phyloP scores from a whole-genome alignment of 108 stramenopile species.

The Cylindrotheca fusiformis region DNA sequence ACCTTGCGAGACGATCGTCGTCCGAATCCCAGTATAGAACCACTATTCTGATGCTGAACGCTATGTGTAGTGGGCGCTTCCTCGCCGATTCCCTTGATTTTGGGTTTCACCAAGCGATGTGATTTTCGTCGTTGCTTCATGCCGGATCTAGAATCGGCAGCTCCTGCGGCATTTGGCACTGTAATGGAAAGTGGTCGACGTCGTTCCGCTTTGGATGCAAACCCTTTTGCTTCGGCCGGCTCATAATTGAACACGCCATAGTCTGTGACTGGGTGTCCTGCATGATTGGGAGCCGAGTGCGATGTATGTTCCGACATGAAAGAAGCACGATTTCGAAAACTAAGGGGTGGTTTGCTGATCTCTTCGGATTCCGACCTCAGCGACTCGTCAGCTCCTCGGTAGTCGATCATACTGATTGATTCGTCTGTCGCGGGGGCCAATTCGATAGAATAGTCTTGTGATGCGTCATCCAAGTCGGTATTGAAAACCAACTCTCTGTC shows the following conservation, averaged over 20 bases:
- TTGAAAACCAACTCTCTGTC: slow-evolving; percentile 13
- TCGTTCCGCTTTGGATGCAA: slow-evolving; percentile 1
- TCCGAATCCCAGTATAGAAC: neutral
- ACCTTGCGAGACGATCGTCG: neutral
- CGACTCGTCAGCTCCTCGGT: neutral
- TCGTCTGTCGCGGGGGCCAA: neutral
- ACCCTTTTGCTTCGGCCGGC: neutral
- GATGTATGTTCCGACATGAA: neutral
- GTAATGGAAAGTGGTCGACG: slow-evolving; percentile 6
- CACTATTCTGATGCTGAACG: neutral
- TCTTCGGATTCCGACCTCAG: neutral
- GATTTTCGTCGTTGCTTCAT: neutral
- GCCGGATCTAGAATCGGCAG: no score
- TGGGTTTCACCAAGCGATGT: no score
- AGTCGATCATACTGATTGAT: slow-evolving; percentile 1
- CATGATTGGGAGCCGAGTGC: neutral
- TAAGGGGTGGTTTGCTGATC: neutral
- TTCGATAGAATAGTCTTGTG: neutral
- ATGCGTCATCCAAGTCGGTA: slow-evolving; percentile 1
- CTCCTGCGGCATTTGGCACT: neutral
- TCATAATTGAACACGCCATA: neutral
- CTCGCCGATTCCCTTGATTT: neutral
- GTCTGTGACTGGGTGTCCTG: neutral
- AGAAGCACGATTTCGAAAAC: neutral
- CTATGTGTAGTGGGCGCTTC: neutral